Evolutionary conservation across 2,329 filamentous ascomycete species (phyloP).

Genomic region (Epichloe glyceriae): DNA sequence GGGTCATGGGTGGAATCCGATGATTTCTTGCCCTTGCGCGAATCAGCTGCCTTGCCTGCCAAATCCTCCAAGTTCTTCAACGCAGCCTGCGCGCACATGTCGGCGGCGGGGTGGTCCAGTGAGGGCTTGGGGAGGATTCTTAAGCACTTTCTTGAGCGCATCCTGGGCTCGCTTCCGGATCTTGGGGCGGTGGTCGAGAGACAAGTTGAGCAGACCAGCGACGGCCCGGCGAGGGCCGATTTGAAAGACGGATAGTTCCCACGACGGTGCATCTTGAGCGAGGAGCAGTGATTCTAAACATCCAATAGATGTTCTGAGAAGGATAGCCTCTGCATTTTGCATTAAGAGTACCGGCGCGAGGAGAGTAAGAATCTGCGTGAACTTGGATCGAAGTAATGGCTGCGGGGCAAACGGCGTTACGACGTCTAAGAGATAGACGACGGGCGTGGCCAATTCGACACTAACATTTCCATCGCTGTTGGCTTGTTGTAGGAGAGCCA

Average conservation of each 20-base stretch:
- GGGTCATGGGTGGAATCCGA: conserved; percentile 57
- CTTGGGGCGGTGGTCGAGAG: conserved; percentile 81
- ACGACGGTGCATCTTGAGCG: conserved; percentile 76
- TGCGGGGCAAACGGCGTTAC: conserved; percentile 75
- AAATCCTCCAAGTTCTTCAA: conserved; percentile 69
- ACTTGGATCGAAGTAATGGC: conserved; percentile 83
- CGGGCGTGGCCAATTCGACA: conserved; percentile 70
- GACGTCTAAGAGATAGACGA: conserved; percentile 91
- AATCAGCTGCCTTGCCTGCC: conserved; percentile 45
- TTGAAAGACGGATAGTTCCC: conserved; percentile 73
- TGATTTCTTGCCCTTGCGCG: conserved; percentile 53
- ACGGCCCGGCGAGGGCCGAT: conserved; percentile 79
- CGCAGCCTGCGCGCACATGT: conserved; percentile 90
- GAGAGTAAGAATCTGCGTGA: conserved; percentile 79
- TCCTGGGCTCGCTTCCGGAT: conserved; percentile 89
- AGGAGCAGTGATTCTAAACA: conserved; percentile 84
- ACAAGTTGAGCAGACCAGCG: conserved; percentile 71
- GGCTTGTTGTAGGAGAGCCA: conserved; percentile 74
- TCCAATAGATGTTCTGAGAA: conserved; percentile 79
- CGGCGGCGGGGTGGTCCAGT: conserved; percentile 84
- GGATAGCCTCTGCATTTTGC: conserved; percentile 71
- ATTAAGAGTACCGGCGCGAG: conserved; percentile 74
- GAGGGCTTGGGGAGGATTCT: conserved; percentile 81
- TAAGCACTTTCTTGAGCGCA: conserved; percentile 69
- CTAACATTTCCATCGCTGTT: conserved; percentile 57